Percentiles rank a stretch among this genome's conserved stretches.
Evolutionary conservation across 2,329 filamentous ascomycete species (phyloP).

Genomic region (Cryoendolithus antarcticus): DNA sequence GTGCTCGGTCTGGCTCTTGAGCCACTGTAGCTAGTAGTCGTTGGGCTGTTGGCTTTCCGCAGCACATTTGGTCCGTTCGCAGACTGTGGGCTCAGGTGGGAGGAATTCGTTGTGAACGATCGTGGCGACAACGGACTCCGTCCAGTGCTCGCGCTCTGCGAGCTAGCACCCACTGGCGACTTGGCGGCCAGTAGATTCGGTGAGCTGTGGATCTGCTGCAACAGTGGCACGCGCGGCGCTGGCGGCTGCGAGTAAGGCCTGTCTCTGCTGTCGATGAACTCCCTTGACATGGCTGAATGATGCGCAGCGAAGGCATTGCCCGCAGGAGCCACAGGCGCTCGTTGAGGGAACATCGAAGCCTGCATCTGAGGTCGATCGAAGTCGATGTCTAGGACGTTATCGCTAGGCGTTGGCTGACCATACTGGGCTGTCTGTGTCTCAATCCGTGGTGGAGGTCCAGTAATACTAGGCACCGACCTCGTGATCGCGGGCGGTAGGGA

Average conservation of each 20-base stretch:
- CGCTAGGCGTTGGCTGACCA: too few species aligned
- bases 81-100: background rate
- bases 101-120: too few species aligned
- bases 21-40: conserved; percentile 13
- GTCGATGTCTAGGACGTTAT: background rate
- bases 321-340: background rate
- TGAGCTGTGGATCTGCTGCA: conserved; percentile 8
- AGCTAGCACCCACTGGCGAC: too few species aligned
- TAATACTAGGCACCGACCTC: too few species aligned
- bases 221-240: too few species aligned
- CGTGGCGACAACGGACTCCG: too few species aligned
- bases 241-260: conserved; percentile 14
- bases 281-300: conserved; percentile 15
- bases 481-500: too few species aligned
- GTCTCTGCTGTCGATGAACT: conserved; percentile 21
- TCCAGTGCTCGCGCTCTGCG: too few species aligned
- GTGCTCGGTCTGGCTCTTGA: conserved; percentile 15
- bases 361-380: conserved; percentile 5
- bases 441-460: too few species aligned
- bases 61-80: background rate
- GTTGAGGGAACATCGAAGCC: conserved; percentile 5
- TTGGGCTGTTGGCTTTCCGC: conserved; percentile 1
- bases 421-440: too few species aligned
- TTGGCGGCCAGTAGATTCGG: conserved; percentile 8
- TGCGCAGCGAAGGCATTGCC: conserved; percentile 5